phyloP scores from a whole-genome alignment of 192 early-diverging fungal genomes.

The Rhizophagus prolifer region DNA sequence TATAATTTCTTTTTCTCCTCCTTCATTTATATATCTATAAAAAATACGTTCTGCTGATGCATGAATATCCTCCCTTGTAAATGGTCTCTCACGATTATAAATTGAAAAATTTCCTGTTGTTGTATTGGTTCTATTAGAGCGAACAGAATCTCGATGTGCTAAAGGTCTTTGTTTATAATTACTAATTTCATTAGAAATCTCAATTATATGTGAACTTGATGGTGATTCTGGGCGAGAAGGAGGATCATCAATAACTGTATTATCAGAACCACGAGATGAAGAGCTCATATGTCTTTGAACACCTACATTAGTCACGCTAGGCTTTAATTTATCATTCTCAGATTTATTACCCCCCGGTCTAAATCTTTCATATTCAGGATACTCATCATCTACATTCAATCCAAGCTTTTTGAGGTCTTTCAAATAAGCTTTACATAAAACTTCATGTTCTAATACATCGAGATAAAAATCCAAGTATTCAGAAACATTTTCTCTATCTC shows the following conservation, averaged over 20 bases:
- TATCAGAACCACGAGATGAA: constrained; percentile 12
- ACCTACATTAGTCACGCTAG: not conserved
- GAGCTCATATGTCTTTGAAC: constrained; percentile 16
- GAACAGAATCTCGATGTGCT: constrained; percentile 29
- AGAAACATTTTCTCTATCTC: constrained; percentile 58
- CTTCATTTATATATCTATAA: constrained; percentile 49
- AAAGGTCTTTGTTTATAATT: not conserved
- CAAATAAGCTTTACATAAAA: constrained; percentile 58
- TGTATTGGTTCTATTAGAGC: constrained; percentile 18
- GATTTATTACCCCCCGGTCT: not conserved
- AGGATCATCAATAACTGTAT: not conserved
- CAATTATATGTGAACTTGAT: constrained; percentile 19
- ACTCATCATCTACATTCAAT: constrained; percentile 14
- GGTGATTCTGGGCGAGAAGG: constrained; percentile 25
- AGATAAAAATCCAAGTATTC: constrained; percentile 79
- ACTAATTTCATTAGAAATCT: constrained; percentile 10
- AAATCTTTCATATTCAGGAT: constrained; percentile 29
- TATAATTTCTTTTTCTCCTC: constrained; percentile 49
- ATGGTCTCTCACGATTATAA: constrained; percentile 17
- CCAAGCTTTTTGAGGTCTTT: constrained; percentile 39
- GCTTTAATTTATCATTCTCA: constrained; percentile 3
- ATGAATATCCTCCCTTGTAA: constrained; percentile 49
- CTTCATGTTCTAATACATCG: constrained; percentile 70
- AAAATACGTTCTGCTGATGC: constrained; percentile 57
- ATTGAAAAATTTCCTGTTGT: constrained; percentile 23